A percentile compares a stretch with the other conserved stretches of the same genome.
Conservation (phyloP, 768 basidiomycete genomes). For the Termitomyces sp. region DNA sequence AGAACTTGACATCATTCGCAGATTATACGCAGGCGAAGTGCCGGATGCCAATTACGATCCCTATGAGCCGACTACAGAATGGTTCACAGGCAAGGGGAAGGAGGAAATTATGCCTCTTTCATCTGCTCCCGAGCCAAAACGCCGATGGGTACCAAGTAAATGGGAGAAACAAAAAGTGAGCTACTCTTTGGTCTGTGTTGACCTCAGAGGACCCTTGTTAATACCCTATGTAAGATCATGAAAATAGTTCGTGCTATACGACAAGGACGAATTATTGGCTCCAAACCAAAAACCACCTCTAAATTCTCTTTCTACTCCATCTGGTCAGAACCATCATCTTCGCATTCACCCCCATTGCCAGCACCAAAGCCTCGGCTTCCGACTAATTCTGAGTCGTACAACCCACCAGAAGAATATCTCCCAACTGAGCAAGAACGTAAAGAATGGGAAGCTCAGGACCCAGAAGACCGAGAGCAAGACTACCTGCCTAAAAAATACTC, state of each 20-base stretch:
- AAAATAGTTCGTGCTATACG: constrained; percentile 99
- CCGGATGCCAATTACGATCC: constrained; percentile 90
- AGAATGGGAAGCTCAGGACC: constrained; percentile 79
- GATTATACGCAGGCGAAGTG: constrained; percentile 87
- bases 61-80: constrained; percentile 91
- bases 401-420: constrained; percentile 96
- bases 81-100: constrained; percentile 96
- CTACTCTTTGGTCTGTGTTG: not conserved
- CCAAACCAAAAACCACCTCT: constrained; percentile 74
- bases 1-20: constrained; percentile 91
- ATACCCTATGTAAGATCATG: constrained; percentile 69
- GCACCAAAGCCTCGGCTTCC: constrained; percentile 91
- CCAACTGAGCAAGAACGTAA: constrained; percentile 78
- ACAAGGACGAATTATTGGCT: constrained; percentile 88
- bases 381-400: constrained; percentile 95
- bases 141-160: constrained; percentile 95
- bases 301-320: constrained; percentile 79
- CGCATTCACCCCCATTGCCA: constrained; percentile 81
- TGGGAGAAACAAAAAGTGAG: constrained; percentile 99
- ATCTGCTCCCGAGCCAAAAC: constrained; percentile 90
- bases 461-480: constrained; percentile 86
- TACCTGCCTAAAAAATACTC: constrained; percentile 86
- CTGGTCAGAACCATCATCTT: constrained; percentile 79
- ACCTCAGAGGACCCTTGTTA: not conserved
- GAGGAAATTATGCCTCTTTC: constrained; percentile 94